A percentile compares a stretch with the other conserved stretches of the same genome.
Conservation (phyloP, 176 grass and related monocot genomes). For the Elymus sibiricus region DNA sequence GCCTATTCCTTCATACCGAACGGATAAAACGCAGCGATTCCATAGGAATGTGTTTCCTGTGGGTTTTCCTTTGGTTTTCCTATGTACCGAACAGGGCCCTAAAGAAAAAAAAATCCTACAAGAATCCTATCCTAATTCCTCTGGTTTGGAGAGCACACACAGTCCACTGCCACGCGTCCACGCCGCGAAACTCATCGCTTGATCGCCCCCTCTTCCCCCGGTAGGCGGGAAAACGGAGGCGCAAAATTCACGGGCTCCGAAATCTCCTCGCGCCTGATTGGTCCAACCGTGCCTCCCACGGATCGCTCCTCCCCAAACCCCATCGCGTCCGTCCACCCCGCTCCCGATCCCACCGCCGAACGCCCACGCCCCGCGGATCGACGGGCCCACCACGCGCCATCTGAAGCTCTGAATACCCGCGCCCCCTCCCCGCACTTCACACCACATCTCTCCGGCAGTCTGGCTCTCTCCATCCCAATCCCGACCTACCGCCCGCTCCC, state of each 20-base stretch:
- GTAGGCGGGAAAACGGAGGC: conserved; percentile 2
- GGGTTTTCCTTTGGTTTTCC: too few species aligned
- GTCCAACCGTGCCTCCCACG: not conserved
- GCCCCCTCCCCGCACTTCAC: accelerated
- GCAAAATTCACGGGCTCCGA: not conserved
- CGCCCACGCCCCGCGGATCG: conserved; percentile 5
- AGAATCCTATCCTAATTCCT: too few species aligned
- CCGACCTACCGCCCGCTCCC: not conserved
- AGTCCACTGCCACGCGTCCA: too few species aligned
- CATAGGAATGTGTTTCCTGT: too few species aligned
- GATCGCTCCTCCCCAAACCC: not conserved
- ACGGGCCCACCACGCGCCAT: conserved; percentile 22
- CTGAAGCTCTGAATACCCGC: not conserved
- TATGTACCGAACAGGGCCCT: too few species aligned
- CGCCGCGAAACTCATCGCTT: too few species aligned
- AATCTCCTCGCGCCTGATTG: conserved; percentile 25
- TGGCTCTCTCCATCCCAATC: not conserved
- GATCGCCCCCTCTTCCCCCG: too few species aligned
- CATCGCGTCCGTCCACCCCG: not conserved
- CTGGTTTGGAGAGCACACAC: too few species aligned
- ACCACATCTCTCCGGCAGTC: not conserved
- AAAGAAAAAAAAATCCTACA: too few species aligned
- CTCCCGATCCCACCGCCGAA: not conserved
- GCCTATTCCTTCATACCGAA: too few species aligned
- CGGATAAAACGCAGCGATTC: too few species aligned